phyloP scores from a whole-genome alignment of 1,284 basidiomycete genomes.

The Uromyces viciae-fabae region DNA sequence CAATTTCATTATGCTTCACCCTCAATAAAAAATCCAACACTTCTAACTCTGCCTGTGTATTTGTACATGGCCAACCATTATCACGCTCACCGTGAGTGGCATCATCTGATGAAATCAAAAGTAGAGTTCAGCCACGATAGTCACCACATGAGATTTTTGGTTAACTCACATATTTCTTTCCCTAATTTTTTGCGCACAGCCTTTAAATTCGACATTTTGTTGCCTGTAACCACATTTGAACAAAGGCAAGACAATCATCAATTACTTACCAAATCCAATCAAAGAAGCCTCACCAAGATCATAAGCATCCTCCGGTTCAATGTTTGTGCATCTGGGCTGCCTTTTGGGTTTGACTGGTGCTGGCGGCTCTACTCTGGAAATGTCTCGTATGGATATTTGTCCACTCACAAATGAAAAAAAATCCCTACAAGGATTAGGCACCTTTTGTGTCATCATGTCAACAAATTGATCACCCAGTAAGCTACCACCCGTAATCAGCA shows the following conservation, averaged over 20 bases:
- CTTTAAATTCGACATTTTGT: neutral
- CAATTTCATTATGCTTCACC: neutral
- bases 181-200: neutral
- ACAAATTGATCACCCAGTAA: neutral
- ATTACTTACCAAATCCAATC: neutral
- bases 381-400: neutral
- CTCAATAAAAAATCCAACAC: neutral
- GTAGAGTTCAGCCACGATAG: neutral
- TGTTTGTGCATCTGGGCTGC: neutral
- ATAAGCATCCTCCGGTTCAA: no score
- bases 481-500: neutral
- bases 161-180: neutral
- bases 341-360: neutral
- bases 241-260: no score
- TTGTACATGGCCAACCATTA: neutral
- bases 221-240: no score
- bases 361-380: neutral
- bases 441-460: neutral
- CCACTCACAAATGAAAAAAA: neutral
- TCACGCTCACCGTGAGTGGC: neutral
- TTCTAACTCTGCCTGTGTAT: neutral
- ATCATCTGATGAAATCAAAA: neutral
- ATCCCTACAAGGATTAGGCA: neutral
- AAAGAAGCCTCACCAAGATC: no score
- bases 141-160: neutral